Evolutionary conservation across 306 rosid genomes (phyloP).

Genomic region (Mimosa pudica): DNA sequence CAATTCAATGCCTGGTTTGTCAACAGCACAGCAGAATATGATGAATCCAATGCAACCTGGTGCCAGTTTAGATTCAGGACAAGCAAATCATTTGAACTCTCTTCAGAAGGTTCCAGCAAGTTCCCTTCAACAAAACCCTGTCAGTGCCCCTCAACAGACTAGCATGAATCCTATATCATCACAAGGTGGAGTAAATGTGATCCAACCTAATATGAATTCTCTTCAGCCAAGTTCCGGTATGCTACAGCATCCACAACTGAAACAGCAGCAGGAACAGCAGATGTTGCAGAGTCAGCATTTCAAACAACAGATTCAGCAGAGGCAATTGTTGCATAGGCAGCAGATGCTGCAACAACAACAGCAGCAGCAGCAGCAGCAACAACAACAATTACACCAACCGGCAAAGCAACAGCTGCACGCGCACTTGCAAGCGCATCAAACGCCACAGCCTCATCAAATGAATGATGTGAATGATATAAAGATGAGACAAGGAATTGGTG

Average conservation of each 20-base stretch:
- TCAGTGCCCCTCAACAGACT: constrained; percentile 64
- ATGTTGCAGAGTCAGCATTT: constrained; percentile 61
- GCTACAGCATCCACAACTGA: constrained; percentile 72
- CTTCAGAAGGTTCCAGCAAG: constrained; percentile 63
- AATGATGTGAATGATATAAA: constrained; percentile 80
- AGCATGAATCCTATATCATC: constrained; percentile 66
- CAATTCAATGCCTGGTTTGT: constrained; percentile 64
- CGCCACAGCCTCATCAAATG: constrained; percentile 74
- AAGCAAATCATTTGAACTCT: constrained; percentile 63
- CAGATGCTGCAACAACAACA: constrained; percentile 55
- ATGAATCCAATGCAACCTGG: constrained; percentile 70
- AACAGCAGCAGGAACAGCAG: constrained; percentile 76
- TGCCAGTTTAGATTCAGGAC: constrained; percentile 67
- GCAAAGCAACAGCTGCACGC: constrained; percentile 62
- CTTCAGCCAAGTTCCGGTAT: constrained; percentile 64
- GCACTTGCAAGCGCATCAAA: constrained; percentile 76
- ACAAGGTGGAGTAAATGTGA: constrained; percentile 65
- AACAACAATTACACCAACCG: constrained; percentile 64
- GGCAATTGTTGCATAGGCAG: constrained; percentile 54
- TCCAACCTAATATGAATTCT: constrained; percentile 60
- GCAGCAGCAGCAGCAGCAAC: constrained; percentile 58
- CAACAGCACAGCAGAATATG: constrained; percentile 58
- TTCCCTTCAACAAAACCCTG: constrained; percentile 77
- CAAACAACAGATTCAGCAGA: constrained; percentile 57
- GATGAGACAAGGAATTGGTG: constrained; percentile 66